Evolutionary conservation across 495 filamentous ascomycete genomes (phyloP).

Genomic region (Hypoxylon lienhwacheense): DNA sequence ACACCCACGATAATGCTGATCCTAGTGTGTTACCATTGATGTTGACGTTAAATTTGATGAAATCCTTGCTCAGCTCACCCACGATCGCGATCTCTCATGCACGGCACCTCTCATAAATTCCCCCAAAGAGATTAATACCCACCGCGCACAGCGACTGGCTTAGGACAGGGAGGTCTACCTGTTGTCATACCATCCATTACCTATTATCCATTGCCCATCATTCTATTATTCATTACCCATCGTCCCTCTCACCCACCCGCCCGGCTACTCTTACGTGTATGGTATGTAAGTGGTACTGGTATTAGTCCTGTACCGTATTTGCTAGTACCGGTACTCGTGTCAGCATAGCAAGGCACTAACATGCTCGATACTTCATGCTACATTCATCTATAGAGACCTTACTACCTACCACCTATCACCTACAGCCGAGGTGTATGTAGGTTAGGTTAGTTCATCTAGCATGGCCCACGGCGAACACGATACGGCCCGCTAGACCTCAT

Average conservation of each 20-base stretch:
- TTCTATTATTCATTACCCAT: too few species aligned
- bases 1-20: conserved; percentile 5
- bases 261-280: too few species aligned
- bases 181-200: conserved; percentile 15
- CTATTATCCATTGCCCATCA: too few species aligned
- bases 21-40: too few species aligned
- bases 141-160: conserved; percentile 13
- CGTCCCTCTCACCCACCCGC: too few species aligned
- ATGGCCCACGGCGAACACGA: conserved; percentile 1
- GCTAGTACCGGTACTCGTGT: too few species aligned
- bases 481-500: neutral
- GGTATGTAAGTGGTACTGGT: too few species aligned
- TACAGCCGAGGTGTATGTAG: neutral
- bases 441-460: conserved; percentile 2
- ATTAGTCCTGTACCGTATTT: too few species aligned
- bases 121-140: conserved; percentile 27
- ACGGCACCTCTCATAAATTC: conserved; percentile 25
- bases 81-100: conserved; percentile 38
- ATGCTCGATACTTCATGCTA: too few species aligned
- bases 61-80: conserved; percentile 24
- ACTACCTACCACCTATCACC: too few species aligned
- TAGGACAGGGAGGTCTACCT: conserved; percentile 11
- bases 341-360: too few species aligned
- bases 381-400: neutral
- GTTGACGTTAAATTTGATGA: too few species aligned